Evolutionary conservation across 495 filamentous ascomycete species (phyloP), one percentile per base, ranked within the genome.

Genomic region (Penicillium coprophilum): DNA sequence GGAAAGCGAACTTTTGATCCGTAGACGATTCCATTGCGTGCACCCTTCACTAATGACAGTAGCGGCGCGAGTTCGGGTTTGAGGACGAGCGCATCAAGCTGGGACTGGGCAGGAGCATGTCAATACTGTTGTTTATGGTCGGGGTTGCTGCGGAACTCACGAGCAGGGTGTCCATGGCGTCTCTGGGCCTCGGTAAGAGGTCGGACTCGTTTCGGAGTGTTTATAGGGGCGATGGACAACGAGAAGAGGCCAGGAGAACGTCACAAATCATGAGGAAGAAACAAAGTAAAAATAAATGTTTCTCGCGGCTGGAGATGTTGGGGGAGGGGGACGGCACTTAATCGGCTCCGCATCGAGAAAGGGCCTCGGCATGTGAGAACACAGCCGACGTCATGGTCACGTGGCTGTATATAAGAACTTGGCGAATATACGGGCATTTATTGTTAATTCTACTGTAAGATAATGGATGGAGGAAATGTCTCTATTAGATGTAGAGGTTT

Each of bases 1-100:
- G 94, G 94, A 79, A 97, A 97, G 60, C 94, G 92, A 71, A 99
- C 90, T 83, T 97, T 99, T 62, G 92, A 85, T 27, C 94, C 94
- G 76, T 97, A 99, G 56, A 97, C 90, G 59, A 91, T 85, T 71
- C 94, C 94, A 87, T 97, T 99, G 71, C 94, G 92, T 46, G 92
- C 85, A 58, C 82, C 90, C 78, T 99, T 99, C 65, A 93, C 56
- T 60, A 99, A 78, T 24, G 88, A 80, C 27, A 99, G 83, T 50
- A 91, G 64, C 62, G 91, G 90, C 54, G 90, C 87, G 71, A 96
- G 87, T 57, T 83, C 76, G 4, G 93, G 91, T 70, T 97, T 84
- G 36, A 93, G 85, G 55, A 96, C 74, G 46, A 93, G 77, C 50
- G 79, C 75, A 70, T 95, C 87, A 57, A 87, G 70, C 46, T 65